Conservation (phyloP, 805 yeast genomes). For the Candida awuae region DNA sequence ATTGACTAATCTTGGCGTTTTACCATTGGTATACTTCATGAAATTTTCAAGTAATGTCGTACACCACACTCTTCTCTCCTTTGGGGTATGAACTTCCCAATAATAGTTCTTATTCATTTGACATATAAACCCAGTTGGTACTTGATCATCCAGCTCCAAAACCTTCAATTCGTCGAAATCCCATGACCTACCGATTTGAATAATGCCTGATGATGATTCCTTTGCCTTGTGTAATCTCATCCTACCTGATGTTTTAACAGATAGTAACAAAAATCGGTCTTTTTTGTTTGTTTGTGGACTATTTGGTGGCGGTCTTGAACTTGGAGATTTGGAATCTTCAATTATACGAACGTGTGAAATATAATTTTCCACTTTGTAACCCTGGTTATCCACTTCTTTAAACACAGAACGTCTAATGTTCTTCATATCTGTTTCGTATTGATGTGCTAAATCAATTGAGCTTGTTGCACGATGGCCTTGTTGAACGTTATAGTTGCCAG, state of each 20-base stretch:
- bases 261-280: slow-evolving; percentile 50
- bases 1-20: slow-evolving; percentile 41
- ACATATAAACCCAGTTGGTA: slow-evolving; percentile 50
- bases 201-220: slow-evolving; percentile 60
- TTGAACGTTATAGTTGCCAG: background rate
- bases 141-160: slow-evolving; percentile 46
- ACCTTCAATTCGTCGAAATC: slow-evolving; percentile 58
- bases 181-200: slow-evolving; percentile 94
- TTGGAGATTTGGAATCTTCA: slow-evolving; percentile 68
- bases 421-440: slow-evolving; percentile 48
- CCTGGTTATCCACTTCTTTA: slow-evolving; percentile 35
- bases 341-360: slow-evolving; percentile 68
- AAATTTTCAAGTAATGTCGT: slow-evolving; percentile 44
- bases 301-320: slow-evolving; percentile 55
- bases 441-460: slow-evolving; percentile 40
- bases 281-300: slow-evolving; percentile 46
- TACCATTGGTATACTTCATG: slow-evolving; percentile 48
- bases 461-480: slow-evolving; percentile 8
- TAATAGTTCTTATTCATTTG: slow-evolving; percentile 70
- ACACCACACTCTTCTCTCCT: slow-evolving; percentile 53
- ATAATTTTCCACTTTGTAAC: slow-evolving; percentile 46
- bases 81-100: slow-evolving; percentile 62
- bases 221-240: slow-evolving; percentile 80
- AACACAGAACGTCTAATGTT: slow-evolving; percentile 44
- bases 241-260: slow-evolving; percentile 54